Evolutionary conservation across 2,329 filamentous ascomycete species (phyloP).

Genomic region (Pseudogymnoascus destructans): DNA sequence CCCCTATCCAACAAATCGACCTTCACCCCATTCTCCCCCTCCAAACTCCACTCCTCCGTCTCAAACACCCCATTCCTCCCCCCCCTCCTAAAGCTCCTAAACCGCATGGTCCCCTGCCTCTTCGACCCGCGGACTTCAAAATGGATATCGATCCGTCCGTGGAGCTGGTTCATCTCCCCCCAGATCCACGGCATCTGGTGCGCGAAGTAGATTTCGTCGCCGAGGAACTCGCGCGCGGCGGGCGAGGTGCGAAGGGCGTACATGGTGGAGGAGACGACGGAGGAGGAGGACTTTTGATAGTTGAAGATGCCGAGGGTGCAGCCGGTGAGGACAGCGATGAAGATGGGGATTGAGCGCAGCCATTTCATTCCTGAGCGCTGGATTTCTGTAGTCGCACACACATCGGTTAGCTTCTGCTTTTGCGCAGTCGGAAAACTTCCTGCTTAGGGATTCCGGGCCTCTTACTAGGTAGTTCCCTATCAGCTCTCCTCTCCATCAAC

Average conservation of each 20-base stretch:
- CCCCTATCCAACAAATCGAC: constrained; percentile 62
- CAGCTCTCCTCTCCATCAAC: constrained; percentile 49
- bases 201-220: constrained; percentile 76
- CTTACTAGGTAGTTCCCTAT: constrained; percentile 53
- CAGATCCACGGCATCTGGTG: constrained; percentile 70
- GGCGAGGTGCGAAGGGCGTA: constrained; percentile 80
- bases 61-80: constrained; percentile 55
- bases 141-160: constrained; percentile 74
- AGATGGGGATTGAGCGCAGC: constrained; percentile 66
- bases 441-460: neutral
- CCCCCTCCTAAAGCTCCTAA: constrained; percentile 60
- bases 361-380: constrained; percentile 35
- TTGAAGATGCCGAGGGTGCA: constrained; percentile 90
- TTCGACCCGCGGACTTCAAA: constrained; percentile 78
- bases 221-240: constrained; percentile 61
- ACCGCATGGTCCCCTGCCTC: constrained; percentile 59
- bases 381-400: constrained; percentile 17
- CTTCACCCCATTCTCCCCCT: constrained; percentile 43
- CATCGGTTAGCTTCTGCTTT: neutral
- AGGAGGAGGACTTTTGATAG: constrained; percentile 90
- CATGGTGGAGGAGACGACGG: constrained; percentile 73
- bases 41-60: constrained; percentile 82
- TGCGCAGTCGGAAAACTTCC: neutral
- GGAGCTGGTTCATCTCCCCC: constrained; percentile 85
- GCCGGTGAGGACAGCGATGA: constrained; percentile 55